These are phyloP conservation scores for Parietaria judaica DNA, from an alignment of 306 rosid species.

Conservation along the genomic window DNA sequence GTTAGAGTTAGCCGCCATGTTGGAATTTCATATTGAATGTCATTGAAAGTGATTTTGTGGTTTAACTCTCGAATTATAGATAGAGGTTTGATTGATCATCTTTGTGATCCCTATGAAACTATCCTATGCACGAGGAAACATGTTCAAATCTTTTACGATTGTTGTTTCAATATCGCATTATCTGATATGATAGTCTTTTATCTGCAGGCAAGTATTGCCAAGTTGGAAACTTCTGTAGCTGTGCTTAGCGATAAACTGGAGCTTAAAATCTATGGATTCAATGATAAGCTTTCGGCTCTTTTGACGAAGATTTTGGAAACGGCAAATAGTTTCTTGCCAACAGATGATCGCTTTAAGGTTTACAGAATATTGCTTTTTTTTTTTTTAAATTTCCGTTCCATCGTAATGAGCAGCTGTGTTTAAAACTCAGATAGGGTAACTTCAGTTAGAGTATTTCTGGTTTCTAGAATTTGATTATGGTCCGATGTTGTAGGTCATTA, in stretches of 20 bases:
- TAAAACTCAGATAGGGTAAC: not conserved
- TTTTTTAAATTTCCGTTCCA: not conserved
- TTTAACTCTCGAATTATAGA: too few relatives aligned
- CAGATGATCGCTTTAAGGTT: conserved; percentile 71
- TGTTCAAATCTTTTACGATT: too few relatives aligned
- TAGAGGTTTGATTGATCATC: too few relatives aligned
- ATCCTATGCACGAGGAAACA: too few relatives aligned
- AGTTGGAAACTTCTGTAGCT: conserved; percentile 86
- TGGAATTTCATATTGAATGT: too few relatives aligned
- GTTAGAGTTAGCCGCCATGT: too few relatives aligned
- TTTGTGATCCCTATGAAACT: too few relatives aligned
- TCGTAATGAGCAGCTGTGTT: not conserved
- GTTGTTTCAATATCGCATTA: not conserved
- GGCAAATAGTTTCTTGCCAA: conserved; percentile 63
- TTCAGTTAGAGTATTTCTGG: conserved; percentile 8
- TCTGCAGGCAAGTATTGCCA: conserved; percentile 83
- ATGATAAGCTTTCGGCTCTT: conserved; percentile 74
- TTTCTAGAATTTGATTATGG: conserved; percentile 21
- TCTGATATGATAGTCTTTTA: not conserved
- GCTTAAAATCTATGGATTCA: conserved; percentile 87
- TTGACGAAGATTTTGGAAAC: conserved; percentile 52
- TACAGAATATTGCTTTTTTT: conserved; percentile 11
- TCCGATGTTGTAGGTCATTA: conserved; percentile 46
- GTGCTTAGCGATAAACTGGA: conserved; percentile 66
- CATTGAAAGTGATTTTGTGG: too few relatives aligned